Percentiles rank a stretch among this genome's conserved stretches.
phyloP scores from a whole-genome alignment of 1,284 basidiomycete genomes.

The Ganoderma leucocontextum region DNA sequence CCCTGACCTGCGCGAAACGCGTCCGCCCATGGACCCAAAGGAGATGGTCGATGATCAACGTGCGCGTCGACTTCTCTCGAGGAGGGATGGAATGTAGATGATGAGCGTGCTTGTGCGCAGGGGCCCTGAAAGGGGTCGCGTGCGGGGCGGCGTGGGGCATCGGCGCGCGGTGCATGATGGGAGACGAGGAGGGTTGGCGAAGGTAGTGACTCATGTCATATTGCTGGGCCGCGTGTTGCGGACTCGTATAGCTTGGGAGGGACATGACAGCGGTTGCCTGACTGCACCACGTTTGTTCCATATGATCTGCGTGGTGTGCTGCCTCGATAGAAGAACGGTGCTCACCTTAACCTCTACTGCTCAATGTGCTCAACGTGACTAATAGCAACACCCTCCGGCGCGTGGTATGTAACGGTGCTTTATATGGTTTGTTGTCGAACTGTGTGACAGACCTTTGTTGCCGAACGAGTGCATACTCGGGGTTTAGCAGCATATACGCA shows the following conservation, averaged over 20 bases:
- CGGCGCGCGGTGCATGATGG: slow-evolving; percentile 36
- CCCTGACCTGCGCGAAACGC: slow-evolving; percentile 81
- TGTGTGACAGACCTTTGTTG: neutral
- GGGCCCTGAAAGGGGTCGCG: slow-evolving; percentile 56
- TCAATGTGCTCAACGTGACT: neutral
- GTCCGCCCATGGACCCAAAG: slow-evolving; percentile 83
- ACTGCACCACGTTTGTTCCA: neutral
- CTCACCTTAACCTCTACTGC: neutral
- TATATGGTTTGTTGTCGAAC: neutral
- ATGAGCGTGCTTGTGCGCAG: slow-evolving; percentile 76
- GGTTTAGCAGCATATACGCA: neutral
- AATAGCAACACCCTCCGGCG: neutral
- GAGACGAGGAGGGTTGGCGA: slow-evolving; percentile 42
- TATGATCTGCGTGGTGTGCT: neutral
- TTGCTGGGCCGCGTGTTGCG: slow-evolving; percentile 26
- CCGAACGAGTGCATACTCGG: neutral
- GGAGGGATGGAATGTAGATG: slow-evolving; percentile 81
- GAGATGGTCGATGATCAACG: slow-evolving; percentile 84
- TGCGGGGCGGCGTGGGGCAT: slow-evolving; percentile 27
- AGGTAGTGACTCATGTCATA: slow-evolving; percentile 34
- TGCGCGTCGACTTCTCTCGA: slow-evolving; percentile 80
- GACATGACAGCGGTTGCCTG: slow-evolving; percentile 16
- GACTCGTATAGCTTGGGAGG: slow-evolving; percentile 24
- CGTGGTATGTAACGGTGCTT: neutral
- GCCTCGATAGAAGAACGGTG: neutral